phyloP scores from a whole-genome alignment of 768 basidiomycete species.

The Amanita fuliginea region DNA sequence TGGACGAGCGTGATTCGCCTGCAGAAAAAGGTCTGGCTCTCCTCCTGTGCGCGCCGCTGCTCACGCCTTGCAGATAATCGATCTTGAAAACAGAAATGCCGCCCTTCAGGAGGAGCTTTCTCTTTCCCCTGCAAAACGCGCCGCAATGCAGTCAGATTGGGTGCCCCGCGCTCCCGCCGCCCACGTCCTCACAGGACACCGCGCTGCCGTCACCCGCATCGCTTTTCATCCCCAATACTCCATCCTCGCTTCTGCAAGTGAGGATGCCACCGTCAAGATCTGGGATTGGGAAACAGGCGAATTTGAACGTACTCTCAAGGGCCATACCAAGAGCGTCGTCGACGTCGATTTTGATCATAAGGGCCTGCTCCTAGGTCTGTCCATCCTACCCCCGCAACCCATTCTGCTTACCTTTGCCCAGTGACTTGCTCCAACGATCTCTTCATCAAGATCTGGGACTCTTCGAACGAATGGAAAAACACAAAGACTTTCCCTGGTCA shows the following conservation, averaged over 20 bases:
- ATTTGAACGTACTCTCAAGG: conserved; percentile 84
- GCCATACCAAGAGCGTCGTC: conserved; percentile 81
- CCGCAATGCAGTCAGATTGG: conserved; percentile 71
- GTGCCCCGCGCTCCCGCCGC: conserved; percentile 78
- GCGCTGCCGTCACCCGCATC: conserved; percentile 64
- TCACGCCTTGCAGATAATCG: conserved; percentile 65
- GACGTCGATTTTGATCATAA: conserved; percentile 86
- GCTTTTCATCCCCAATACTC: conserved; percentile 85
- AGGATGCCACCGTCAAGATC: conserved; percentile 84
- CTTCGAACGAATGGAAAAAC: conserved; percentile 84
- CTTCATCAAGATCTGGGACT: conserved; percentile 90
- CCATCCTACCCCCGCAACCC: not conserved
- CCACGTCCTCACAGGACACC: conserved; percentile 67
- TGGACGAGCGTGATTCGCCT: conserved; percentile 95
- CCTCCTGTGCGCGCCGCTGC: not conserved
- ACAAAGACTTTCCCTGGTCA: conserved; percentile 80
- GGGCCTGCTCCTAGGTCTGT: conserved; percentile 67
- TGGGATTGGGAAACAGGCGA: conserved; percentile 98
- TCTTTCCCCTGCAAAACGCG: conserved; percentile 38
- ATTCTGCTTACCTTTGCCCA: conserved; percentile 10
- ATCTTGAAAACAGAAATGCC: conserved; percentile 77
- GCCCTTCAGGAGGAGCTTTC: conserved; percentile 63
- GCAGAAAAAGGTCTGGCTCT: conserved; percentile 73
- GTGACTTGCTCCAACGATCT: conserved; percentile 68
- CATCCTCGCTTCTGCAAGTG: conserved; percentile 74